A percentile compares a stretch with the other conserved stretches of the same genome.
Evolutionary conservation across 1,139 yeast species (phyloP).

Genomic region (Saccharomyces hybrid): DNA sequence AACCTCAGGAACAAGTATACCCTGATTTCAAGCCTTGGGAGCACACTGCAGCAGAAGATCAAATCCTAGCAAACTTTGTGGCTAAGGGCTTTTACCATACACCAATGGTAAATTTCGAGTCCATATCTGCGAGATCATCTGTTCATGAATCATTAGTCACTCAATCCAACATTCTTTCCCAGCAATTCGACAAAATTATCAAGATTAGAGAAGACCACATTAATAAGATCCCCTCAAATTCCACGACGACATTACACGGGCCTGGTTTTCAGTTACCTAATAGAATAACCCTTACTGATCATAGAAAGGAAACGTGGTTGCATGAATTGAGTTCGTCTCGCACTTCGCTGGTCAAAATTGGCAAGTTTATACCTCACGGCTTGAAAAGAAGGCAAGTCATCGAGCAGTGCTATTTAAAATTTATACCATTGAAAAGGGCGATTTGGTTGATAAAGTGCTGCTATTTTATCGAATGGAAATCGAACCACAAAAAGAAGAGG

Average conservation of each 20-base stretch:
- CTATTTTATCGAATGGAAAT: constrained; percentile 69
- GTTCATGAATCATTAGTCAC: constrained; percentile 38
- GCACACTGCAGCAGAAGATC: constrained; percentile 52
- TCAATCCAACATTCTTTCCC: constrained; percentile 55
- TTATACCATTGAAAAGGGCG: constrained; percentile 70
- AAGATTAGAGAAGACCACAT: constrained; percentile 59
- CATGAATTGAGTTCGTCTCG: constrained; percentile 63
- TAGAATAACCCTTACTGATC: constrained; percentile 81
- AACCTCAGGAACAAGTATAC: constrained; percentile 28
- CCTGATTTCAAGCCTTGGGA: constrained; percentile 83
- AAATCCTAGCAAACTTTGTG: constrained; percentile 41
- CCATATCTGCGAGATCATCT: constrained; percentile 46
- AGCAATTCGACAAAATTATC: constrained; percentile 58
- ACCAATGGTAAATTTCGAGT: constrained; percentile 52
- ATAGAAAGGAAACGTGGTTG: constrained; percentile 79
- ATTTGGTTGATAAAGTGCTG: constrained; percentile 88
- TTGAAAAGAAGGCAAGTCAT: constrained; percentile 63
- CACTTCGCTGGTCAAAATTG: constrained; percentile 57
- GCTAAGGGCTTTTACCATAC: constrained; percentile 54
- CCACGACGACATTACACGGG: constrained; percentile 23
- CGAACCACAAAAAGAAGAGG: constrained; percentile 37
- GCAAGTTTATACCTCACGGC: constrained; percentile 88
- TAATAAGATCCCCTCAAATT: constrained; percentile 44
- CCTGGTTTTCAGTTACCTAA: constrained; percentile 29
- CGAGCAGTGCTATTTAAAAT: constrained; percentile 60